Evolutionary conservation across 2,329 filamentous ascomycete genomes (phyloP).

Genomic region (Cytospora mali): DNA sequence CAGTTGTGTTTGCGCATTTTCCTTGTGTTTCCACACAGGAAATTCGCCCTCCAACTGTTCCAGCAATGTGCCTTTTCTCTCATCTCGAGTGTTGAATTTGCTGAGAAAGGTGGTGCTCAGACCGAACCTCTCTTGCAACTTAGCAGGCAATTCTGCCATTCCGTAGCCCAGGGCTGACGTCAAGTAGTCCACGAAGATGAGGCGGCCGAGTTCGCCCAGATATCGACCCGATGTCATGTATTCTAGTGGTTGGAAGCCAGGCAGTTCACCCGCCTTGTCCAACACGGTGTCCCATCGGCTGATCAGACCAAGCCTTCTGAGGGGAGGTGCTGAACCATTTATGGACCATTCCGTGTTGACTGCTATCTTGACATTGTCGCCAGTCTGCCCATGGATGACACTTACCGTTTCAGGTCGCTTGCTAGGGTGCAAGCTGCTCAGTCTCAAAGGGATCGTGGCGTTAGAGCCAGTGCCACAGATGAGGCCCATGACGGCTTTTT

Average conservation of each 20-base stretch:
- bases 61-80: constrained; percentile 41
- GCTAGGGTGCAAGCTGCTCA: constrained; percentile 61
- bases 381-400: constrained; percentile 48
- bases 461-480: constrained; percentile 84
- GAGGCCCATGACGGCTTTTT: constrained; percentile 74
- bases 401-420: constrained; percentile 60
- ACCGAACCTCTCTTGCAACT: constrained; percentile 60
- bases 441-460: constrained; percentile 73
- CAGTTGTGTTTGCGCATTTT: constrained; percentile 47
- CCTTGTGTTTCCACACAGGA: constrained; percentile 46
- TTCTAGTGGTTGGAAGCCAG: constrained; percentile 80
- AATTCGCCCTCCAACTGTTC: constrained; percentile 56
- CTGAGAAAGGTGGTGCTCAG: constrained; percentile 75
- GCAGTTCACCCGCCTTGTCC: constrained; percentile 66
- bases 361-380: constrained; percentile 64
- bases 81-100: constrained; percentile 61
- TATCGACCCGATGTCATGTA: constrained; percentile 84
- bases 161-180: constrained; percentile 45
- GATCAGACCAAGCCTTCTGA: constrained; percentile 64
- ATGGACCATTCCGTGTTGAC: constrained; percentile 88
- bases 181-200: constrained; percentile 70
- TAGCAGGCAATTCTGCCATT: constrained; percentile 53
- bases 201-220: constrained; percentile 73
- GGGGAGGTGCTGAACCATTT: constrained; percentile 69
- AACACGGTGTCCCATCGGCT: constrained; percentile 72